A percentile compares a stretch with the other conserved stretches of the same genome.
Conservation (phyloP, 177 flowering plant species). For the Tripterygium wilfordii region DNA sequence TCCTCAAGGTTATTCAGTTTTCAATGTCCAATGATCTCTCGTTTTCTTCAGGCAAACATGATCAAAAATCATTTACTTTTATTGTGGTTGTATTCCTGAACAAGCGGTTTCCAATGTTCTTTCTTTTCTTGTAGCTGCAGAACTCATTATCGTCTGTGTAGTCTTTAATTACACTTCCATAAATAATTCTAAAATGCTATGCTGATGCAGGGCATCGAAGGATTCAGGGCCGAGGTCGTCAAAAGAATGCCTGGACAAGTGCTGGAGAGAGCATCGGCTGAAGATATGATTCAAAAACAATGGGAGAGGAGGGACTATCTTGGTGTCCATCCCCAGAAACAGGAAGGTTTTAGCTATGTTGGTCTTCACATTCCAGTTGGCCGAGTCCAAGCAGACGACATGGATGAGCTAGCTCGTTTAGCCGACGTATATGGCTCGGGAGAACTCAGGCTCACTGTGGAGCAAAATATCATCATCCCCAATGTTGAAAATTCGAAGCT, state of each 20-base stretch:
- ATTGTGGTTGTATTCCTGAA: too few relatives aligned
- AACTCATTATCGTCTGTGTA: too few relatives aligned
- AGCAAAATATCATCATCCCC: constrained; percentile 90
- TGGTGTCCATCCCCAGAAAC: constrained; percentile 91
- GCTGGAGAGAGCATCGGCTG: constrained; percentile 62
- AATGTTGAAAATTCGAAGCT: constrained; percentile 60
- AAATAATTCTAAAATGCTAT: too few relatives aligned
- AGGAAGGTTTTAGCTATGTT: constrained; percentile 70
- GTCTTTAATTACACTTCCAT: too few relatives aligned
- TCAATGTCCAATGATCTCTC: too few relatives aligned
- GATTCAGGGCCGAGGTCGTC: constrained; percentile 79
- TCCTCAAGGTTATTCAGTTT: too few relatives aligned
- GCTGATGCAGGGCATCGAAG: constrained; percentile 82
- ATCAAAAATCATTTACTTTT: too few relatives aligned
- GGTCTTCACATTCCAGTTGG: constrained; percentile 94
- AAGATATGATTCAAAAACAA: constrained; percentile 58
- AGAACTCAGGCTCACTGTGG: constrained; percentile 94
- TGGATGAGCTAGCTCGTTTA: constrained; percentile 86
- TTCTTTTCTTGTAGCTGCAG: too few relatives aligned
- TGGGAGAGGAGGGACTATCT: constrained; percentile 88
- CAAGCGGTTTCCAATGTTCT: too few relatives aligned
- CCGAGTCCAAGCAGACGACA: constrained; percentile 84
- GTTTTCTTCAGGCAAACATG: too few relatives aligned
- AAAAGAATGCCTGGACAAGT: constrained; percentile 71
- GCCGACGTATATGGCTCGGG: constrained; percentile 88